Base-by-base conservation (phyloP, 306 rosid genomes). In the Dryas alaskensis region DNA sequence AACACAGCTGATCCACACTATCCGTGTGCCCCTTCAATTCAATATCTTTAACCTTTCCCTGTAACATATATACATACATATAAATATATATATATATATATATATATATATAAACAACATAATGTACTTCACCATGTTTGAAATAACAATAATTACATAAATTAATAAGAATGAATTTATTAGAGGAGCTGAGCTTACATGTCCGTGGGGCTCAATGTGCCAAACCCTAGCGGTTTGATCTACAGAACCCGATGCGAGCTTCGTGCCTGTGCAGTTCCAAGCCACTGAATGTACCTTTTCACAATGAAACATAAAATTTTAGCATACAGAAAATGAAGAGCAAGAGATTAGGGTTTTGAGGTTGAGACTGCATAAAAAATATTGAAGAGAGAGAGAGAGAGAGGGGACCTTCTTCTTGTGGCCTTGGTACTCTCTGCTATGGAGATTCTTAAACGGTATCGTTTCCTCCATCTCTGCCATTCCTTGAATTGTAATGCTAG, bases 1-100 rank as follows among this genome's bases (percentile, higher is more conserved):
- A 94, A 70, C 98, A 94, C 67, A 94, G 89, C 87, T 91, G 98
- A 88, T 94, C 98, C 79, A 94, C 98, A 78, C 98, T 94, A 82
- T 94, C 98, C 45, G 95, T 88, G 79, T 94, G 98, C 31, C 98
- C 98, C 87, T 89, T 93, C 87, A 93, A 80, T 75, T 93, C 98
- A 75, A 89, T 83, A 77, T 92, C 97, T 79, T 93, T 93, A 19
- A 84, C 85, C 78, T 93, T 91, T 58, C 90, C 92, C 98, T 93
- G 84, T 49, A 78, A 46, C 16, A 31, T 31, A 42, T 50, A 44
- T 4, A 40, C 10, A 54, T 7, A 19, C 19, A 19, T 19, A 19
- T 19, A 19, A 19, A n/a, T 31, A 42, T 50, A 31, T 31, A 42
- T 50, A 22, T 0, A 22, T 22, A 22, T 22, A 22, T 31, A 42